Base-by-base conservation (phyloP, 2,329 filamentous ascomycete species). In the Rutstroemia sydowiana region DNA sequence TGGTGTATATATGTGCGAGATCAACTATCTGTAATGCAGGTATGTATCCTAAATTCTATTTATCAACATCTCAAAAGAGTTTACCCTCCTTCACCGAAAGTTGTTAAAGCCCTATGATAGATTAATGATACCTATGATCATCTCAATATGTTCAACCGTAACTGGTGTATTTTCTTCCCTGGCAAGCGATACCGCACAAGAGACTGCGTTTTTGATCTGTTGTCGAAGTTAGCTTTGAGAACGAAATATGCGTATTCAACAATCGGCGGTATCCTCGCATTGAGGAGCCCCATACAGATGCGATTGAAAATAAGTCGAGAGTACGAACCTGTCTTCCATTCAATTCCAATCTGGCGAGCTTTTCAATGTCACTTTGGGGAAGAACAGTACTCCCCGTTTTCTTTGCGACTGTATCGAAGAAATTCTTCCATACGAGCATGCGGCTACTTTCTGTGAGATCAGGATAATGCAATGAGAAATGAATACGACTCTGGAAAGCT, bases 171-270 rank as follows among this genome's bases (percentile, higher is more conserved):
- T 41, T 32, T 44, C 40, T 26, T 50, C 47, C 13, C 47, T 42
- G 13, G 47, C 16, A 9, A 50, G 26, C 13, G 47, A 43, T 5
- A 43, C 28, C 3, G 47, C 47, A 34, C 37, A 43, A 2, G 37
- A 42, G 3, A 50, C 21, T 9, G 47, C 47, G 13, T 50, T 50
- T 14, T 50, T 50, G 30, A 50, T 50, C 43, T 45, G 21, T 30
- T 31, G 10, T 26, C 2, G 5, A 26, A 43, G 26, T 43, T n/a
- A 43, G 21, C 36, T 9, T 4, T 4, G 20, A 9, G 16, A 3
- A n/a, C 3, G 10, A 9, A 39, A 10, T 1, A 16, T 5, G 16
- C 5, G 2, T 5, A 20, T 3, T 13, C 36, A 16, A 16, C 13
- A 8, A 21, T 39, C 36, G 3, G 9, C 4, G 6, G 8, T 8